Base-by-base conservation (phyloP, 1,284 basidiomycete genomes). In the Sanguinoderma infundibulare region DNA sequence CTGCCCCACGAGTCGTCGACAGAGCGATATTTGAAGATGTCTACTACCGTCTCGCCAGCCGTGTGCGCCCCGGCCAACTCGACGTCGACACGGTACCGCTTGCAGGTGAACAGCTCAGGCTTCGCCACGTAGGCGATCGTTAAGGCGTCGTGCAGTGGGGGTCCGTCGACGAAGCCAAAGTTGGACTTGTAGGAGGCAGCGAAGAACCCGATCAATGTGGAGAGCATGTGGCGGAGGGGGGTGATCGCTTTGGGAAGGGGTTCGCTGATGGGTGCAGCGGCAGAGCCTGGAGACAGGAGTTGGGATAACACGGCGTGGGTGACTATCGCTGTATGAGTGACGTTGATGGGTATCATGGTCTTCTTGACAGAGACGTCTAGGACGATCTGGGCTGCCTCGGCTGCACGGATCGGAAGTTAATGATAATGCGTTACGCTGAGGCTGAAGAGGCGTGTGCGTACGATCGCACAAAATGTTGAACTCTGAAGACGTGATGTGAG, bases 391-490 rank as follows among this genome's bases (percentile, higher is more conserved):
- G 89, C 83, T 1, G 92, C 91, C 73, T 94, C 91, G 14, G 91
- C 90, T 92, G 66, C n/a, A 20, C 8, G 32, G 12, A 10, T 24
- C 57, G 47, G 55, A 46, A 6, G 55, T 26, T 38, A 64, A 46
- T 44, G 38, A 28, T 55, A 15, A 54, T 42, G 22, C 1, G 14
- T 30, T 34, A 12, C 28, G 24, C 24, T 42, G 32, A 12, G 26
- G 24, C 24, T 42, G 32, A 17, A 22, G 5, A 36, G 3, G 39
- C 47, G 14, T 47, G 55, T 12, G 75, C 89, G 72, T 68, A 92
- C 85, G 91, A 76, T 94, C 92, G 65, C 89, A 90, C 20, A 93
- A 73, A 57, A 94, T 89, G 70, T 95, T 95, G 76, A 87, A 95
- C 72, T 95, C 93, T 81, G 67, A 14, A 38, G 47, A 15, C n/a